Evolutionary conservation across 108 stramenopile genomes (phyloP).

Genomic region (Ochromonas danica): DNA sequence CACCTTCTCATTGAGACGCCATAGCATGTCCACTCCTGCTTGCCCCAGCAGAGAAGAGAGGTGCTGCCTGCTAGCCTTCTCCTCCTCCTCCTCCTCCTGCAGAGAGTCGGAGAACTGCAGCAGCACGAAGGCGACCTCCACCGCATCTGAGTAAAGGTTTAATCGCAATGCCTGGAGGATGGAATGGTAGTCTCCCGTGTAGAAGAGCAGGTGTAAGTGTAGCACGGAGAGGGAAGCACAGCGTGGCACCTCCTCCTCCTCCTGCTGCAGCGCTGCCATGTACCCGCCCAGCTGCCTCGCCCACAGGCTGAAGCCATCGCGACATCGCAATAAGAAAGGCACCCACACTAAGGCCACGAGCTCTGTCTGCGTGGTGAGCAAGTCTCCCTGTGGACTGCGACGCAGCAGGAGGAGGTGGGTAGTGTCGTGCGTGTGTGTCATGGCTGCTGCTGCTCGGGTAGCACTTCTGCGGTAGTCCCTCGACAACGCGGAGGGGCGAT

Average conservation of each 20-base stretch:
- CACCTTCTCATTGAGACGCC: background rate
- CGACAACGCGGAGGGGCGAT: no score
- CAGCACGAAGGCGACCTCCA: background rate
- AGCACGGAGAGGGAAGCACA: no score
- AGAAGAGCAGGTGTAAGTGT: background rate
- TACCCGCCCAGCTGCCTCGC: no score
- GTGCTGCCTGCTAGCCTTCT: background rate
- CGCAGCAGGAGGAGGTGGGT: no score
- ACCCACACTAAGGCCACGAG: background rate
- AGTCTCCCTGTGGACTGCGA: background rate
- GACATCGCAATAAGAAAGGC: background rate
- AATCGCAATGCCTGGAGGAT: background rate
- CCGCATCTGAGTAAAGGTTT: background rate
- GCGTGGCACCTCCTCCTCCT: no score
- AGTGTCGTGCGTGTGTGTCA: no score
- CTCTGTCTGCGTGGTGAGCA: background rate
- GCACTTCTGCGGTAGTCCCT: no score
- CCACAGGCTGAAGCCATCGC: no score
- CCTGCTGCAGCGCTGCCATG: no score
- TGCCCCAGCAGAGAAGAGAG: background rate
- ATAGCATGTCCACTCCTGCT: background rate
- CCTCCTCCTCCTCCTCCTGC: background rate
- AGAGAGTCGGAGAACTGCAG: background rate
- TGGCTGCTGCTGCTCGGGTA: no score
- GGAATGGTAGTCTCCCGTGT: background rate